These are phyloP conservation scores for Zygnema cylindricum DNA, from an alignment of 139 green algal species.

Conservation along the genomic window DNA sequence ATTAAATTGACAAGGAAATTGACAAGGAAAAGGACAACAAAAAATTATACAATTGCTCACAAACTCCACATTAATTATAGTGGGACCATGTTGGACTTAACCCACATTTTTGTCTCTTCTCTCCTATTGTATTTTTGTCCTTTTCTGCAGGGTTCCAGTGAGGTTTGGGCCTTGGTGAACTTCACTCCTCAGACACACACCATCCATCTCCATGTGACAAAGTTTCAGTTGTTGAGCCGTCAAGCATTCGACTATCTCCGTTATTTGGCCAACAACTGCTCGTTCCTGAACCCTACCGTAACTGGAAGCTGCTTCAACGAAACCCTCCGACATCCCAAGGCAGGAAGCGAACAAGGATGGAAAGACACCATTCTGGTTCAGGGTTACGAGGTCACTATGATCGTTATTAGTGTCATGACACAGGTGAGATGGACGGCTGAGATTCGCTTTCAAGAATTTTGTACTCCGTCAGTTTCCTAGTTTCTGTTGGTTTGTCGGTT, in stretches of 20 bases:
- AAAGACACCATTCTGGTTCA: background rate
- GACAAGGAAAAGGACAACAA: no score
- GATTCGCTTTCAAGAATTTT: no score
- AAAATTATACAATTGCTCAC: no score
- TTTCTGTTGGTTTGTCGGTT: no score
- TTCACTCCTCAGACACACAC: slow-evolving; percentile 31
- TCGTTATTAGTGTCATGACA: background rate
- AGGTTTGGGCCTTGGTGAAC: slow-evolving; percentile 48
- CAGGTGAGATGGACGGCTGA: background rate
- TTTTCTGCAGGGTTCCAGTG: slow-evolving; percentile 7
- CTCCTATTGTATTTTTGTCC: no score
- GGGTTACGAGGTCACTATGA: background rate
- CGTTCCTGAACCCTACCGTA: background rate
- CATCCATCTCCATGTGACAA: slow-evolving; percentile 43
- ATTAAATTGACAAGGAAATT: no score
- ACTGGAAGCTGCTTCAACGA: background rate
- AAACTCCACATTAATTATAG: no score
- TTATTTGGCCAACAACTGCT: background rate
- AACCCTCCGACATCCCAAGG: background rate
- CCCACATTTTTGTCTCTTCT: no score
- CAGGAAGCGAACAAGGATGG: background rate
- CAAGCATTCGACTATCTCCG: slow-evolving; percentile 15
- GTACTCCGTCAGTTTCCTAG: no score
- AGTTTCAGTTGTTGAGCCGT: slow-evolving; percentile 33
- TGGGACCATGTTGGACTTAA: no score